Base-by-base conservation (phyloP, 495 filamentous ascomycete species). In the Paragyromitra xinjiangensis region DNA sequence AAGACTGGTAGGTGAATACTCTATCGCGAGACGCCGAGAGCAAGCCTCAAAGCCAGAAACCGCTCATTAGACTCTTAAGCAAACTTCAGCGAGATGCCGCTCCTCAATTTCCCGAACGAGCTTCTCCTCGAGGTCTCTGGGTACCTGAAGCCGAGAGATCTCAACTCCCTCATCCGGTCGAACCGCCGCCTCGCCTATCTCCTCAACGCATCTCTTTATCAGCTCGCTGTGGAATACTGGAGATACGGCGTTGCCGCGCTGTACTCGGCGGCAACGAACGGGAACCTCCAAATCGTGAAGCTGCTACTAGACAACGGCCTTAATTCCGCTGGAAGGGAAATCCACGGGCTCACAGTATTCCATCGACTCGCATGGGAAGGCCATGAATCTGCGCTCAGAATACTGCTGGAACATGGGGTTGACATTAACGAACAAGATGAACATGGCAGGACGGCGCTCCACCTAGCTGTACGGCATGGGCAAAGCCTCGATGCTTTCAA, bases 101-200 rank as follows among this genome's bases (percentile, higher is more conserved):
- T 78, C 58, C 55, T 78, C 37, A n/a, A 19, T 39, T 50, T 77
- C 24, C 73, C 73, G 29, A 78, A 78, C 50, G 76, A 78, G 59
- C 64, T 78, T 14, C 40, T 78, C 37, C 76, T 78, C 14, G 64
- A 64, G 40, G 53, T 78, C 40, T 42, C 74, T 19, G n/a, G 51
- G 7, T 40, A 78, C 19, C 64, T 78, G 5, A 16, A 62, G 7
- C 55, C 59, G 8, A 77, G 48, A 29, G 76, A 78, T 58, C 76
- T 71, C 50, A 71, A 62, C n/a, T 64, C 64, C 19, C 19, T 78
- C 74, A n/a, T 78, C 48, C 73, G 29, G 40, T 45, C 73, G 26
- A 78, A 71, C 14, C 76, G 59, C 29, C 76, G 64, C 59, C 61
- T 78, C 11, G 64, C 73, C 34, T 40, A 62, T 62, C 76, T 78